These are phyloP conservation scores for Hsuehochloa calcarea DNA, from an alignment of 176 grass and related monocot genomes.

Conservation along the genomic window DNA sequence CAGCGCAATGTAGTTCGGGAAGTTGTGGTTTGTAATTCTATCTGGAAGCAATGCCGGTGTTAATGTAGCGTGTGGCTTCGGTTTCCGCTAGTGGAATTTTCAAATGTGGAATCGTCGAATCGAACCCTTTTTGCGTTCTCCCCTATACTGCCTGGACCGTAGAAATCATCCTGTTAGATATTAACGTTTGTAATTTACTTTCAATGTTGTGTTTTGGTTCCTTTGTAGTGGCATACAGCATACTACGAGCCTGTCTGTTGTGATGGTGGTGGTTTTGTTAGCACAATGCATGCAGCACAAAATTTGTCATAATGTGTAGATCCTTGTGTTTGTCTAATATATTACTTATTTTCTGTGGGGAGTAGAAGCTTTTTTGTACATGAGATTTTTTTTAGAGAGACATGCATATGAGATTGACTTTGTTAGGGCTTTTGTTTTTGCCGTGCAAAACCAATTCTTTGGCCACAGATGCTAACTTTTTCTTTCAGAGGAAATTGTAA, in stretches of 20 bases:
- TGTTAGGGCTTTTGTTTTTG: neutral
- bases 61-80: neutral
- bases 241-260: neutral
- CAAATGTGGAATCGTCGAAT: neutral
- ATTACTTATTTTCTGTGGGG: neutral
- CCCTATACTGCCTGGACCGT: neutral
- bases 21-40: neutral
- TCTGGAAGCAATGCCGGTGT: neutral
- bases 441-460: neutral
- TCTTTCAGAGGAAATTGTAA: neutral
- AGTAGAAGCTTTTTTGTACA: neutral
- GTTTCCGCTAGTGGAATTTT: neutral
- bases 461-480: neutral
- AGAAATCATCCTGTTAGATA: neutral
- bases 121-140: neutral
- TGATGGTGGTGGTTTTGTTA: neutral
- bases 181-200: neutral
- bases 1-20: slow-evolving; percentile 15
- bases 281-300: neutral
- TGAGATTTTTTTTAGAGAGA: neutral
- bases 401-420: neutral
- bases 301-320: neutral
- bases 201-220: neutral
- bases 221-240: neutral
- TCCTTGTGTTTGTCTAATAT: neutral